Evolutionary conservation across 2,329 filamentous ascomycete genomes (phyloP), one percentile per base, ranked within the genome.

Genomic region (Pseudofabraea citricarpa): DNA sequence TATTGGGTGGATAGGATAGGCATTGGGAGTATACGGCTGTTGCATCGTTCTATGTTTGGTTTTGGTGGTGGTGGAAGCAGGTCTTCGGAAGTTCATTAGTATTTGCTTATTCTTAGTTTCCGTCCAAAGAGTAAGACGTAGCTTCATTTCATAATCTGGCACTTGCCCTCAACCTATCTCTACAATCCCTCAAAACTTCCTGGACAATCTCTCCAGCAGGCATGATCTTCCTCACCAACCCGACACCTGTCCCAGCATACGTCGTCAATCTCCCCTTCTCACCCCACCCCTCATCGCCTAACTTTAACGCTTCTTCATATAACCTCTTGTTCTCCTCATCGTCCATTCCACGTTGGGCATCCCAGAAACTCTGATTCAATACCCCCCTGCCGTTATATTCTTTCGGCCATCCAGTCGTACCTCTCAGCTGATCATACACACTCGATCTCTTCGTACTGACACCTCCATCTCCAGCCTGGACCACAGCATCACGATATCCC

Each of bases 241-340:
- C 81, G 12, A 84, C 73, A 0, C 71, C 79, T 16, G 74, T 75
- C 4, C 81, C 80, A 12, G 77, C 79, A 67, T 82, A 85, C 8
- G 77, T 77, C 4, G 76, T 79, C 65, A 83, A 64, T 46, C 79
- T 68, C 4, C 70, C 76, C 8, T 70, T 27, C 7, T 50, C 59
- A 19, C 76, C 77, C 73, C 75, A 73, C 38, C 74, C 67, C 13
- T 59, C 62, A 59, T 79, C 73, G 2, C 73, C 74, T 43, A 62
- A 66, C 54, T 67, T 59, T 55, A 73, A 54, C 29, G 76, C 77
- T 16, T 55, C 50, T 20, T 51, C 49, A 58, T 74, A 73, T 21
- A 67, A 46, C 23, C 55, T 59, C 41, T 52, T 57, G 48, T 71
- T 72, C 51, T 70, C 64, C 13, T 64, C 61, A 19, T 64, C 60